Conservation (phyloP, 1,284 basidiomycete species). For the Moniliophthora roreri region DNA sequence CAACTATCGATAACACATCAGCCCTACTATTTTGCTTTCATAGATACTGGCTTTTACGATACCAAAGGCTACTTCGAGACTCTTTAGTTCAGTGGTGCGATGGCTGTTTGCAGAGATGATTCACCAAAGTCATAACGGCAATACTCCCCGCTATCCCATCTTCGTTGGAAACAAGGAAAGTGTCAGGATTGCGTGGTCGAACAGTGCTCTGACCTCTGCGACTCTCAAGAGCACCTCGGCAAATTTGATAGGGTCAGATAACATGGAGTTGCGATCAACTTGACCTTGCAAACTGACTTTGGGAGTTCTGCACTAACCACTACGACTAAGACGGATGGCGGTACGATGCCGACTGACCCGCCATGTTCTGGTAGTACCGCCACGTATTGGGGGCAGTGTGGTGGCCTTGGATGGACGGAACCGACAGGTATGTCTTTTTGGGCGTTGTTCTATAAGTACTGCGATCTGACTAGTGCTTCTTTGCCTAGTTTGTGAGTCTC, state of each 20-base stretch:
- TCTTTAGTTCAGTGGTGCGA: constrained; percentile 8
- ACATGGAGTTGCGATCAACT: constrained; percentile 1
- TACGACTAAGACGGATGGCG: too few species aligned
- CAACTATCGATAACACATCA: constrained; percentile 20
- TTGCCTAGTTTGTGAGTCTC: constrained; percentile 1
- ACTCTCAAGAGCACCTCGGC: constrained; percentile 12
- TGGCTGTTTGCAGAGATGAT: constrained; percentile 19
- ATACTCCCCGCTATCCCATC: constrained; percentile 19
- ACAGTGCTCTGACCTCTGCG: constrained; percentile 11
- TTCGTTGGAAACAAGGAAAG: constrained; percentile 11
- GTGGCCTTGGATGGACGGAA: constrained; percentile 8
- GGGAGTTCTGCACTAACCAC: background rate
- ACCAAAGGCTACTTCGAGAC: constrained; percentile 18
- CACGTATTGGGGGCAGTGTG: constrained; percentile 11
- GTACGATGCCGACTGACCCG: too few species aligned
- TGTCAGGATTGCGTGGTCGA: constrained; percentile 17
- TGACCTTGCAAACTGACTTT: constrained; percentile 3
- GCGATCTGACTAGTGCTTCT: too few species aligned
- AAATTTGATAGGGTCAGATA: constrained; percentile 9
- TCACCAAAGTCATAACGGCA: constrained; percentile 19
- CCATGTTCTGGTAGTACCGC: background rate
- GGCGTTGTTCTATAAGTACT: too few species aligned
- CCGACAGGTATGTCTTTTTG: background rate
- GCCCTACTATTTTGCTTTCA: too few species aligned
- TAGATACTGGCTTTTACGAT: constrained; percentile 15